A percentile compares a stretch with the other conserved stretches of the same genome.
These are phyloP conservation scores for Metschnikowia shivogae DNA, from an alignment of 805 yeast genomes.

Conservation along the genomic window DNA sequence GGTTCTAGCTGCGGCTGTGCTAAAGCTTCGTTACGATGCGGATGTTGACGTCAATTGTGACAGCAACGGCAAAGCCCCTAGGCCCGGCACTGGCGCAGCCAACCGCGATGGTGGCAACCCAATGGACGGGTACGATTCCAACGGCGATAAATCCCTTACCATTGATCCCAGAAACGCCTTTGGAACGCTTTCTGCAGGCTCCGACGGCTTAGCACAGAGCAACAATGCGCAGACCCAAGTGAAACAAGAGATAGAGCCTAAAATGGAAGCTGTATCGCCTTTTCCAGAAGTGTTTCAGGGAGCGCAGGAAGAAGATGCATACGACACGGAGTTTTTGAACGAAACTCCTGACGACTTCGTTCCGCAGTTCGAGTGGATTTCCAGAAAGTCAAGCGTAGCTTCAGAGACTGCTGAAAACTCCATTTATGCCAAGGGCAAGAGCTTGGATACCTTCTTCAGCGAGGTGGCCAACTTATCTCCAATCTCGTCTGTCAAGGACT, in stretches of 20 bases:
- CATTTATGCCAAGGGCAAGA: conserved; percentile 8
- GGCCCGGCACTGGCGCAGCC: not conserved
- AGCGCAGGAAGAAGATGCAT: not conserved
- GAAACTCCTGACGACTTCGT: not conserved
- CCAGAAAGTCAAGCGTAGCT: conserved; percentile 4
- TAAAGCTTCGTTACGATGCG: conserved; percentile 50
- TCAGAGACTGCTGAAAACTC: not conserved
- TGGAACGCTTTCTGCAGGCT: not conserved
- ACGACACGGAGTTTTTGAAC: not conserved
- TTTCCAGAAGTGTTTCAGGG: not conserved
- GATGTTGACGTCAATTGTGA: conserved; percentile 15
- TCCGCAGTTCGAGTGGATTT: conserved; percentile 8
- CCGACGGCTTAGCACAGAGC: not conserved
- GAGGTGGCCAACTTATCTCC: conserved; percentile 38
- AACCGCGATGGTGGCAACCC: not conserved
- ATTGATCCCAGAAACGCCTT: conserved; percentile 3
- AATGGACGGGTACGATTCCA: not conserved
- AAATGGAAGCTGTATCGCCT: not conserved
- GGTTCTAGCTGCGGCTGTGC: conserved; percentile 65
- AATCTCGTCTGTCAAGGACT: conserved; percentile 6
- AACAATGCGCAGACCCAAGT: not conserved
- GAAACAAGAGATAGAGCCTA: not conserved
- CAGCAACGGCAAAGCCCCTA: not conserved
- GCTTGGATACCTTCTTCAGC: conserved; percentile 45
- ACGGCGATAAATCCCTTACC: not conserved